Evolutionary conservation across 208 protist species (phyloP), one percentile per base, ranked within the genome.

Genomic region (Lotmaria passim): DNA sequence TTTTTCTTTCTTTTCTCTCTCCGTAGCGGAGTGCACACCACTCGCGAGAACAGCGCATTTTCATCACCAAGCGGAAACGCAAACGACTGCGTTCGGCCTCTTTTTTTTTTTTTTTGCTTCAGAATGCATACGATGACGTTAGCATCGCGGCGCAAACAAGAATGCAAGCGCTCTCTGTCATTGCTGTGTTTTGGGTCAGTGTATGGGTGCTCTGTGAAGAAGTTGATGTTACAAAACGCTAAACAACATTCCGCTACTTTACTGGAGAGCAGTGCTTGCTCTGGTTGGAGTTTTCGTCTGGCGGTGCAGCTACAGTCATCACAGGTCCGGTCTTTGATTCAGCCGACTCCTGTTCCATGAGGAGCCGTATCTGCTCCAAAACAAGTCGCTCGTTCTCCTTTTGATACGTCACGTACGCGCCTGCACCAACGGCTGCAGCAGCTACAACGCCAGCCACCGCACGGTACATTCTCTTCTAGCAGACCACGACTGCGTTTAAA

Each of bases 311-410:
- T 31, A 46, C 44, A 15, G 15, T 41, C 55, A 52, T 7, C 30
- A 38, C 38, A 46, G 47, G n/a, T 44, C 34, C 33, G 19, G 14
- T 70, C 28, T 77, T 57, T 43, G 24, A 23, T 21, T 39, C 31
- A 19, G 17, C 31, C 11, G 11, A 36, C 7, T 68, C 56, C n/a
- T 71, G 41, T 21, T 59, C 48, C 58, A 76, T 67, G 33, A 83
- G 38, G 15, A 77, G 30, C 30, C 38, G 39, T 65, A 83, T 77
- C 52, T 83, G 67, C 19, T 69, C 67, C 61, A 64, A 31, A 3
- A 83, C 78, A 23, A 83, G 78, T 28, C 52, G 46, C 48, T 83
- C 73, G 53, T 77, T 80, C n/a, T 60, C 71, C 52, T 58, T 64
- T 8, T 68, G 62, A 50, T 83, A 83, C 7, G 60, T 58, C 11